phyloP scores from a whole-genome alignment of 768 basidiomycete species.

The Nevesoporus exiguus region DNA sequence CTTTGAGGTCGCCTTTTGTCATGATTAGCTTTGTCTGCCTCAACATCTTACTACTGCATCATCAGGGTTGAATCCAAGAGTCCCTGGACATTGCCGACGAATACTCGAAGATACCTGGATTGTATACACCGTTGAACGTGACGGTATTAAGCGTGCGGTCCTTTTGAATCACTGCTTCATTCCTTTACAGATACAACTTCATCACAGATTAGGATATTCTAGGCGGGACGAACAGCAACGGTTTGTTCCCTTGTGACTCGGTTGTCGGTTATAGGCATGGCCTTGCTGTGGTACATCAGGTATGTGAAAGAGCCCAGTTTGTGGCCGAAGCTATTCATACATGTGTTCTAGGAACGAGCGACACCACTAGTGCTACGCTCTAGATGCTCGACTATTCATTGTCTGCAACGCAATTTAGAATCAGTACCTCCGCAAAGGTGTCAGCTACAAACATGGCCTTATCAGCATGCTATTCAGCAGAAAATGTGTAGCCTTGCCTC shows the following conservation, averaged over 20 bases:
- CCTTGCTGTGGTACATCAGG: slow-evolving; percentile 38
- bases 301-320: too few relatives aligned
- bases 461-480: slow-evolving; percentile 25
- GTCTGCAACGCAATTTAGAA: slow-evolving; percentile 53
- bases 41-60: too few relatives aligned
- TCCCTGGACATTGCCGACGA: too few relatives aligned
- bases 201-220: neutral
- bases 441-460: slow-evolving; percentile 69
- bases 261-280: slow-evolving; percentile 21
- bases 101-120: too few relatives aligned
- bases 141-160: too few relatives aligned
- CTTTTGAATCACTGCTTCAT: too few relatives aligned
- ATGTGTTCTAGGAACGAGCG: slow-evolving; percentile 48
- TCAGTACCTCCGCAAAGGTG: slow-evolving; percentile 61
- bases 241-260: slow-evolving; percentile 3
- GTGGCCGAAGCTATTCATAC: neutral
- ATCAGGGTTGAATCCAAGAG: too few relatives aligned
- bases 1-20: too few relatives aligned
- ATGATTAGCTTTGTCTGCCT: too few relatives aligned
- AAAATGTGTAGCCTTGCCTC: neutral
- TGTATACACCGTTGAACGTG: too few relatives aligned
- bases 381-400: slow-evolving; percentile 67
- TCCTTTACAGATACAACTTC: neutral
- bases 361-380: slow-evolving; percentile 67
- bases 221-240: too few relatives aligned